A percentile compares a stretch with the other conserved stretches of the same genome.
These are phyloP conservation scores for Zizania latifolia DNA, from an alignment of 176 grass and related monocot species.

Conservation along the genomic window DNA sequence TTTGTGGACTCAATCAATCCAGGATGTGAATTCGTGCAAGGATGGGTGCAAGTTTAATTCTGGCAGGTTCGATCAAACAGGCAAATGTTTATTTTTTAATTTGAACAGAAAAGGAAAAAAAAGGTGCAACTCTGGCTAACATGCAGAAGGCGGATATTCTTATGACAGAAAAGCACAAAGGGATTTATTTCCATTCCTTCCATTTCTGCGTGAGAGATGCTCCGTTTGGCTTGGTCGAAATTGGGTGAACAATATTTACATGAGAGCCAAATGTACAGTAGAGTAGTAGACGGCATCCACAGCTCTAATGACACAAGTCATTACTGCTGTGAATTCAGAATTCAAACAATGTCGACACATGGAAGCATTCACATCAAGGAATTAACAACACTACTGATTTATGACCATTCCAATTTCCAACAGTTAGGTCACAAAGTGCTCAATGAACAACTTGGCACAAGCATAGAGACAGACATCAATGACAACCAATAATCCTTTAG, in stretches of 20 bases:
- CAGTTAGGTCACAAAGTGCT: conserved; percentile 1
- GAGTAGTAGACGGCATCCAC: background rate
- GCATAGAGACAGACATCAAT: conserved; percentile 9
- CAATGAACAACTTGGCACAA: background rate
- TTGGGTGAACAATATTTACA: background rate
- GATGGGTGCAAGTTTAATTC: too few relatives aligned
- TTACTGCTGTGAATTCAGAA: background rate
- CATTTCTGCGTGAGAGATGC: too few relatives aligned
- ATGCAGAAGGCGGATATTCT: background rate
- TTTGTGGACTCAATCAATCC: too few relatives aligned
- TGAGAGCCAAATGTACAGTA: background rate
- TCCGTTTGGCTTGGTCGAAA: conserved; percentile 8
- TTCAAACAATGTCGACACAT: background rate
- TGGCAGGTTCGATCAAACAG: too few relatives aligned
- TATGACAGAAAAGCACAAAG: background rate
- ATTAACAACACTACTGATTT: background rate
- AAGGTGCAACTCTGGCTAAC: too few relatives aligned
- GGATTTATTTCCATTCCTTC: too few relatives aligned
- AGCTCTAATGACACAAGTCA: background rate
- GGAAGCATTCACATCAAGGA: background rate
- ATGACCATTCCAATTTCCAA: background rate
- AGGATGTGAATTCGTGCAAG: too few relatives aligned
- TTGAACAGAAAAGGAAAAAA: too few relatives aligned
- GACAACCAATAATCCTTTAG: conserved; percentile 3
- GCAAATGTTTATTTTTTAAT: too few relatives aligned